Evolutionary conservation across 768 basidiomycete genomes (phyloP).

Genomic region (Galerina sulciceps): DNA sequence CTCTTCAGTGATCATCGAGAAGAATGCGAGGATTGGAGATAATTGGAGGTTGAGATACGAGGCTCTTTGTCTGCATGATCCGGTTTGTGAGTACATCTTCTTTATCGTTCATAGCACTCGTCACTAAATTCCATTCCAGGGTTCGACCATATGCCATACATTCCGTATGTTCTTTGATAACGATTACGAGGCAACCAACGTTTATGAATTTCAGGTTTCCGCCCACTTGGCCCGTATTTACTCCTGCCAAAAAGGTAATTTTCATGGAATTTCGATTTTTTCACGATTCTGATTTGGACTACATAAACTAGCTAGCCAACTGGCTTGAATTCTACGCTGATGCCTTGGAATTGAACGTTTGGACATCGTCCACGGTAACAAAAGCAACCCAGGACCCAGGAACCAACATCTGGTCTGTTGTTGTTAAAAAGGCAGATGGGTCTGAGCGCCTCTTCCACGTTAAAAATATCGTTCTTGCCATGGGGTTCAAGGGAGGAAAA

Average conservation of each 20-base stretch:
- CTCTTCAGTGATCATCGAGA: conserved; percentile 66
- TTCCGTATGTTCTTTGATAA: conserved; percentile 48
- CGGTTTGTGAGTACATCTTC: conserved; percentile 54
- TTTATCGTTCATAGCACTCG: neutral
- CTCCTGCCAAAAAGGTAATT: conserved; percentile 32
- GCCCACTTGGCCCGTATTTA: conserved; percentile 34
- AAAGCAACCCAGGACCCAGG: conserved; percentile 36
- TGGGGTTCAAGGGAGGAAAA: conserved; percentile 54
- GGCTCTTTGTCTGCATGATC: conserved; percentile 67
- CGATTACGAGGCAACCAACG: neutral
- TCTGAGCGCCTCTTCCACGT: conserved; percentile 43
- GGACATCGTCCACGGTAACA: conserved; percentile 46
- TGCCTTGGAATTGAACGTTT: conserved; percentile 50
- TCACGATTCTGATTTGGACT: too few species aligned
- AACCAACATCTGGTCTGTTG: conserved; percentile 45
- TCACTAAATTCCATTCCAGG: conserved; percentile 31
- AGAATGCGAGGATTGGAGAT: conserved; percentile 60
- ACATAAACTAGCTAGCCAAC: conserved; percentile 29
- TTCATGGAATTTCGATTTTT: neutral
- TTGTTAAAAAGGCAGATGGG: conserved; percentile 38
- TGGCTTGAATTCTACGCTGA: conserved; percentile 38
- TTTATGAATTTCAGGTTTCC: conserved; percentile 27
- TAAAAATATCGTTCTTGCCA: conserved; percentile 54
- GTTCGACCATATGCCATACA: conserved; percentile 62
- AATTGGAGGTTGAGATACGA: conserved; percentile 73